phyloP scores from a whole-genome alignment of 2,329 filamentous ascomycete species.

The Aquanectria penicillioides region DNA sequence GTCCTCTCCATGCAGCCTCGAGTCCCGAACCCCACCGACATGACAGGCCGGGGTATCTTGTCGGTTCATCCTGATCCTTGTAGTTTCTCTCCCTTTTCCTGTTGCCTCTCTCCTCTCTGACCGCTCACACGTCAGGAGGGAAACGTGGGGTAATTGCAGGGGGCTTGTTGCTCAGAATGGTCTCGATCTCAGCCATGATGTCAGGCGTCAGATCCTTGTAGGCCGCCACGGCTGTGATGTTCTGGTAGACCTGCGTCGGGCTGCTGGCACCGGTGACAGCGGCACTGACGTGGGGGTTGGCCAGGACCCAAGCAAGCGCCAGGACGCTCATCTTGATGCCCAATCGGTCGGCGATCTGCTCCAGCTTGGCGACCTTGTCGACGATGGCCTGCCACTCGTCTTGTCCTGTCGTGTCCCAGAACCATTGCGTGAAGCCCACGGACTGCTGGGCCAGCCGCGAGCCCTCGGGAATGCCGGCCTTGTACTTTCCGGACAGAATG shows the following conservation, averaged over 20 bases:
- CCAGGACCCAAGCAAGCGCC: conserved; percentile 38
- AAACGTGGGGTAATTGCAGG: no score
- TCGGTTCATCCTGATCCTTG: no score
- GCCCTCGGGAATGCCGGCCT: conserved; percentile 63
- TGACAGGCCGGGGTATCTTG: no score
- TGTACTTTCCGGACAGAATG: conserved; percentile 74
- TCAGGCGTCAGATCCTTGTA: conserved; percentile 34
- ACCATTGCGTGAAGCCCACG: conserved; percentile 36
- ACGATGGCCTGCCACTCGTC: conserved; percentile 29
- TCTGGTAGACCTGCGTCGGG: conserved; percentile 39
- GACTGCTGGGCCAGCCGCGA: conserved; percentile 60
- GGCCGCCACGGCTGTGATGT: conserved; percentile 35
- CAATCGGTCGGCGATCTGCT: conserved; percentile 36
- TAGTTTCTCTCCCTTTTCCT: no score
- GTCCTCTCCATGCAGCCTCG: no score
- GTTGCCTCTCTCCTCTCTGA: no score
- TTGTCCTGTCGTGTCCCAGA: no score
- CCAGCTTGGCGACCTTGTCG: conserved; percentile 39
- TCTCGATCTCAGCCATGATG: conserved; percentile 38
- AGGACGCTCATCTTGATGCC: conserved; percentile 38
- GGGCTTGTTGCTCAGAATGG: conserved; percentile 38
- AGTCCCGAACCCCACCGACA: no score
- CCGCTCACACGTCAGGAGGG: no score
- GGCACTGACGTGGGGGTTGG: conserved; percentile 43
- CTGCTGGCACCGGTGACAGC: conserved; percentile 43